phyloP scores from a whole-genome alignment of 257 asterid genomes.

The Jaltomata sinuosa region DNA sequence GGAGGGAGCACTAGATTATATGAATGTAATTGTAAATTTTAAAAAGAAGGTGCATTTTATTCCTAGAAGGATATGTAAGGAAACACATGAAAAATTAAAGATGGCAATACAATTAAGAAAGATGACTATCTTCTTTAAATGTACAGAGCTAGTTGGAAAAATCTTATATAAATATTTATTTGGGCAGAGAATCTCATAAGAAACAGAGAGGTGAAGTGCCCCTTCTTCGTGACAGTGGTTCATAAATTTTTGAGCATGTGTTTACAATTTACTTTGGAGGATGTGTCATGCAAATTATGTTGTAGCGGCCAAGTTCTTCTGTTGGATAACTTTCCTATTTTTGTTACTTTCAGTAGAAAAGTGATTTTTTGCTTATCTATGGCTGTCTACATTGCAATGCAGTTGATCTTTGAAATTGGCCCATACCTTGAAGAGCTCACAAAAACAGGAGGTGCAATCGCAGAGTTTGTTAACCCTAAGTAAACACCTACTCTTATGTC shows the following conservation, averaged over 20 bases:
- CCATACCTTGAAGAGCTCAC: conserved; percentile 91
- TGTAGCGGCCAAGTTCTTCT: background rate
- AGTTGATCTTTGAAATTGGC: conserved; percentile 85
- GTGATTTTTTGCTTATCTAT: background rate
- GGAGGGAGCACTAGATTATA: no score
- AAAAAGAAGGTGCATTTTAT: background rate
- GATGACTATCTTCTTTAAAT: background rate
- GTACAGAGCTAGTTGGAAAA: background rate
- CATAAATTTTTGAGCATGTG: background rate
- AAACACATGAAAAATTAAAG: background rate
- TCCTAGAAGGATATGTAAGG: background rate
- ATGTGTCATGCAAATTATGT: background rate
- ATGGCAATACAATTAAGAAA: background rate
- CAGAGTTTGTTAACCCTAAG: conserved; percentile 99
- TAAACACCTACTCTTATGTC: conserved; percentile 21
- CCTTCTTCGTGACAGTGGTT: background rate
- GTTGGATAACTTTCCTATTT: background rate
- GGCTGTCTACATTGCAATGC: conserved; percentile 4
- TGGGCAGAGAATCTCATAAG: background rate
- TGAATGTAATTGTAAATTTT: background rate
- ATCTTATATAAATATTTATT: background rate
- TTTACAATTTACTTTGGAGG: background rate
- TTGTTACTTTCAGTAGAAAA: background rate
- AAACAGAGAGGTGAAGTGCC: background rate
- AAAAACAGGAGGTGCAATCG: conserved; percentile 83